These are phyloP conservation scores for Rhypophila decipiens DNA, from an alignment of 495 filamentous ascomycete species.

Conservation along the genomic window DNA sequence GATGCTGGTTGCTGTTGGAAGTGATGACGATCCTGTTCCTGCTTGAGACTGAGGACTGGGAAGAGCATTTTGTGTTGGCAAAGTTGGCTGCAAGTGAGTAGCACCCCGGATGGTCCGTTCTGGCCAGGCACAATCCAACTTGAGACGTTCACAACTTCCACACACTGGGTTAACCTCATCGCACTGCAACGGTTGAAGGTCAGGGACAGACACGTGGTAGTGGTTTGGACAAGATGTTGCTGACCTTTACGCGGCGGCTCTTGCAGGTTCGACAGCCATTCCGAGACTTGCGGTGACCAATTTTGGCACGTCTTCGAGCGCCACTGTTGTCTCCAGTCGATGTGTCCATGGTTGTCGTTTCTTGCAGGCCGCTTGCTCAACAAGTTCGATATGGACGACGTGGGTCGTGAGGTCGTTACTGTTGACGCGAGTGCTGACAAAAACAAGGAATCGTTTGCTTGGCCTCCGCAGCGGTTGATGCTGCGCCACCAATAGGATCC, in stretches of 20 bases:
- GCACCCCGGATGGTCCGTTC: no score
- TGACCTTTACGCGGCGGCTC: conserved; percentile 44
- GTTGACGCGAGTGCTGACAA: no score
- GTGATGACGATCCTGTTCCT: no score
- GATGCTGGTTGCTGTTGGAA: no score
- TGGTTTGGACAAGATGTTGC: background rate
- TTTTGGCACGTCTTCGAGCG: conserved; percentile 8
- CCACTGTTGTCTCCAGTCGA: background rate
- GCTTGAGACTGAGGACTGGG: background rate
- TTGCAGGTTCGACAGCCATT: conserved; percentile 47
- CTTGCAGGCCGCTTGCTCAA: no score
- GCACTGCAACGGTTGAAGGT: background rate
- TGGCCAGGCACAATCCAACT: background rate
- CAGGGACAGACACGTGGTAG: background rate
- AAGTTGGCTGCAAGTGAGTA: no score
- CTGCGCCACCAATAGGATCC: no score
- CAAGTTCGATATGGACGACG: no score
- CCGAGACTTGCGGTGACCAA: conserved; percentile 44
- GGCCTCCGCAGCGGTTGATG: no score
- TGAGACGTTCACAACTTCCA: background rate
- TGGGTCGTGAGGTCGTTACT: no score
- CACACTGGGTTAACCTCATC: background rate
- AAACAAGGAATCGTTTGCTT: no score
- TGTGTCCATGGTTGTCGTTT: conserved; percentile 11
- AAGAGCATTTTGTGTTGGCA: no score